Conservation (phyloP, 495 filamentous ascomycete species). For the Lophiotrema nucula region DNA sequence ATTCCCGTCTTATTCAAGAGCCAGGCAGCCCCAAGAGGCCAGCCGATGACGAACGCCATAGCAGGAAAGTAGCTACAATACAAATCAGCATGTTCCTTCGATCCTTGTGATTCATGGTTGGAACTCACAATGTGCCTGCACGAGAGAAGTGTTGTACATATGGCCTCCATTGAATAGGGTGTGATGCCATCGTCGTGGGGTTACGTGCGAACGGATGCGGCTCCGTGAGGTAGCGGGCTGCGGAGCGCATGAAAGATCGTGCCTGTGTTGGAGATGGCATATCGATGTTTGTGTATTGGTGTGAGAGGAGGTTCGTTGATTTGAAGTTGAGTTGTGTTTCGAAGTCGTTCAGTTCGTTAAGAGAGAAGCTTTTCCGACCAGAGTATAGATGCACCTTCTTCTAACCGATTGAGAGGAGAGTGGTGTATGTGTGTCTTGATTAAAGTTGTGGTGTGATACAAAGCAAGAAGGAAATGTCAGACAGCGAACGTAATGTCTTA, state of each 20-base stretch:
- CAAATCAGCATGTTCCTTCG: too few relatives aligned
- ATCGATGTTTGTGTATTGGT: background rate
- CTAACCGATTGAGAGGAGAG: background rate
- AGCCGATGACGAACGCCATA: background rate
- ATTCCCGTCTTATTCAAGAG: background rate
- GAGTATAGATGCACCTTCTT: background rate
- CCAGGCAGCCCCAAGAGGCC: background rate
- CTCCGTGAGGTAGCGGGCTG: constrained; percentile 24
- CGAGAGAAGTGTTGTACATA: background rate
- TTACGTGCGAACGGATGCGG: constrained; percentile 21
- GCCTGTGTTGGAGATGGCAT: constrained; percentile 22
- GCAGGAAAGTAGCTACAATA: background rate
- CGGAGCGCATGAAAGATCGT: constrained; percentile 19
- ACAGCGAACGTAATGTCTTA: too few relatives aligned
- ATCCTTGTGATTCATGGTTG: background rate
- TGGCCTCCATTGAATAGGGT: background rate
- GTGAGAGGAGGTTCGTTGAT: background rate
- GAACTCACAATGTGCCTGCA: background rate
- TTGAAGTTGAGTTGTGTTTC: constrained; percentile 1
- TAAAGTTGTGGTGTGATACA: background rate
- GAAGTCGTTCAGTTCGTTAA: background rate
- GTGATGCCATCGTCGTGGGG: constrained; percentile 7
- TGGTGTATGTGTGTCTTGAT: too few relatives aligned
- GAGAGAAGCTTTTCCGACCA: too few relatives aligned
- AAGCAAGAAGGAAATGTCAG: too few relatives aligned